Conservation (phyloP, 148 eudicot species). For the Vaccinium darrowii region DNA sequence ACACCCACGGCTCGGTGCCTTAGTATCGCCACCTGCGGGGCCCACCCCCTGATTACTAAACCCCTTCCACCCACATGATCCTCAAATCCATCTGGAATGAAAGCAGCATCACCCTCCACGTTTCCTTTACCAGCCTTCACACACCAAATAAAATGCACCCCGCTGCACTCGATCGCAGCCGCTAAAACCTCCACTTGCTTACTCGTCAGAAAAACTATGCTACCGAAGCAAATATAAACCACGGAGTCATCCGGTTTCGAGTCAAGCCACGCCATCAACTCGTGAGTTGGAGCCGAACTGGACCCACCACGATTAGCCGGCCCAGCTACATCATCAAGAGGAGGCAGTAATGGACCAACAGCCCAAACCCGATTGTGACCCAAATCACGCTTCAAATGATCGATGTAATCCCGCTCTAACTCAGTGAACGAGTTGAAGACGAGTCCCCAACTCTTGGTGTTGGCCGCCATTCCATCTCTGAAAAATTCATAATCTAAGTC, state of each 20-base stretch:
- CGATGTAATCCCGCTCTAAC: conserved; percentile 40
- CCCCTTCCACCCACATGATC: conserved; percentile 40
- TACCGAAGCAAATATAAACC: conserved; percentile 68
- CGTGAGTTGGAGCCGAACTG: neutral
- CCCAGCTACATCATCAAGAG: neutral
- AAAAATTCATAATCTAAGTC: conserved; percentile 33
- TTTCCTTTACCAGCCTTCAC: conserved; percentile 25
- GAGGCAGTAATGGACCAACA: conserved; percentile 38
- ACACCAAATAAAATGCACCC: conserved; percentile 54
- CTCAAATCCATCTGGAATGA: conserved; percentile 34
- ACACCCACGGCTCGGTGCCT: conserved; percentile 53
- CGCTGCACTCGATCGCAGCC: conserved; percentile 45
- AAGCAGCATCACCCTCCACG: conserved; percentile 17
- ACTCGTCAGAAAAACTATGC: conserved; percentile 35
- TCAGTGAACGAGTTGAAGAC: conserved; percentile 41
- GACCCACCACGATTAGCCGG: neutral
- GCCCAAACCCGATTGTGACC: conserved; percentile 35
- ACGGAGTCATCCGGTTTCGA: conserved; percentile 45
- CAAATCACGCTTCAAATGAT: conserved; percentile 25
- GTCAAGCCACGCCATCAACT: conserved; percentile 54
- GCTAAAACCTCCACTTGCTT: conserved; percentile 52
- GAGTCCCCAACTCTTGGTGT: conserved; percentile 41
- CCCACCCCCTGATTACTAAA: conserved; percentile 50
- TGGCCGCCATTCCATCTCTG: conserved; percentile 37
- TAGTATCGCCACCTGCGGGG: conserved; percentile 55